These are phyloP conservation scores for Ganoderma leucocontextum DNA, from an alignment of 1,284 basidiomycete species.

Conservation along the genomic window DNA sequence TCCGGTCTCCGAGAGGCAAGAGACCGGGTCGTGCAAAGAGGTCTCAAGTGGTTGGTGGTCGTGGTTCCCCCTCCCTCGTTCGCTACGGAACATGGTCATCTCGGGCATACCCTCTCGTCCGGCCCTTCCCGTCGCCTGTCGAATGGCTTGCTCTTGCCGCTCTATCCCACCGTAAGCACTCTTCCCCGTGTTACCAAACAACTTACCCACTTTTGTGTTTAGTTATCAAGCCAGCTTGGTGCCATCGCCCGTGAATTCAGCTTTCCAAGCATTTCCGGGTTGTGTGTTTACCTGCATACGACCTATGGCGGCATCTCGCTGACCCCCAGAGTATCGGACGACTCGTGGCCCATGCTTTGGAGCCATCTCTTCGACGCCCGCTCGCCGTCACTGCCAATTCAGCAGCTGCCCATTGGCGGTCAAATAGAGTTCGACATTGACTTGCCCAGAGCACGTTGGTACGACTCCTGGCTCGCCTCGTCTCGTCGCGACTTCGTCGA, in stretches of 20 bases:
- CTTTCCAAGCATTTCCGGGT: slow-evolving; percentile 76
- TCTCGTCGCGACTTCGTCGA: slow-evolving; percentile 55
- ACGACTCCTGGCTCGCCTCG: slow-evolving; percentile 68
- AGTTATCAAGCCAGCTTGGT: slow-evolving; percentile 62
- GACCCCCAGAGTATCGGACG: slow-evolving; percentile 79
- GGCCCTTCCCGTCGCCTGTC: slow-evolving; percentile 68
- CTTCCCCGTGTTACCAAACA: neutral
- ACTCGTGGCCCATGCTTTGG: slow-evolving; percentile 79
- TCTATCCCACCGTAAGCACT: slow-evolving; percentile 73
- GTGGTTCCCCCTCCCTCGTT: slow-evolving; percentile 72
- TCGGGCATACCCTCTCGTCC: slow-evolving; percentile 65
- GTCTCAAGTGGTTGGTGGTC: slow-evolving; percentile 67
- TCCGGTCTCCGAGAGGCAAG: slow-evolving; percentile 58
- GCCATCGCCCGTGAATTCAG: slow-evolving; percentile 84
- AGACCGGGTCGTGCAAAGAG: slow-evolving; percentile 54
- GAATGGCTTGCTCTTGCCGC: slow-evolving; percentile 77
- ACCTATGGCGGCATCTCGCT: slow-evolving; percentile 60
- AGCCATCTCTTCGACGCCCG: slow-evolving; percentile 64
- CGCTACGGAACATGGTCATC: slow-evolving; percentile 63
- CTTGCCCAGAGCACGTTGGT: slow-evolving; percentile 74
- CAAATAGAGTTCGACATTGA: slow-evolving; percentile 85
- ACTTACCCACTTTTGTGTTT: neutral
- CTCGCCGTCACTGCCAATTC: slow-evolving; percentile 43
- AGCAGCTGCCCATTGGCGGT: slow-evolving; percentile 67
- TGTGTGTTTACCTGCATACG: slow-evolving; percentile 77